Percentiles rank a stretch among this genome's conserved stretches.
These are phyloP conservation scores for Lasiodiplodia sp. DNA, from an alignment of 2,329 filamentous ascomycete species.

Conservation along the genomic window DNA sequence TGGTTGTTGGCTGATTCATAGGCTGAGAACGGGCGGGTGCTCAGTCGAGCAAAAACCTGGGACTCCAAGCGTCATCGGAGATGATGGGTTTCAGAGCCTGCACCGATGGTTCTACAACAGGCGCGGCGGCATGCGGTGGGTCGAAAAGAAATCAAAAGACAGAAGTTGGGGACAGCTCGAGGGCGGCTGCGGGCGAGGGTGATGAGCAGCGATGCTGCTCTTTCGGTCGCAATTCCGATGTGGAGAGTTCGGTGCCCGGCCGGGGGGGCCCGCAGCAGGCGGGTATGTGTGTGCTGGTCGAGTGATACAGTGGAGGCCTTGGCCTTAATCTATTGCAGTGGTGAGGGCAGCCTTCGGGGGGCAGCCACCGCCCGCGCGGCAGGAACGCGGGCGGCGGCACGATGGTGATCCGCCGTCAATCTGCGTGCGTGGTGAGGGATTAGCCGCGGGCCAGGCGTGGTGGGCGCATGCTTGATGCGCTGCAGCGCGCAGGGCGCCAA, in stretches of 20 bases:
- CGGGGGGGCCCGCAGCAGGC: not conserved
- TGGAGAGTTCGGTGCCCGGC: not conserved
- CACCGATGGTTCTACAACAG: slow-evolving; percentile 26
- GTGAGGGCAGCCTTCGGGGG: slow-evolving; percentile 32
- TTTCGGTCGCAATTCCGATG: not conserved
- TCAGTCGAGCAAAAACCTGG: slow-evolving; percentile 15
- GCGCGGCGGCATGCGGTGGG: slow-evolving; percentile 25
- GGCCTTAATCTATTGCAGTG: slow-evolving; percentile 36
- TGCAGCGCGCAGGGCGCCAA: slow-evolving; percentile 11
- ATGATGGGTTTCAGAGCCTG: slow-evolving; percentile 28
- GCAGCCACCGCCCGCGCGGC: slow-evolving; percentile 29
- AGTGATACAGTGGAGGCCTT: slow-evolving; percentile 37
- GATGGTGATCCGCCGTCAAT: slow-evolving; percentile 15
- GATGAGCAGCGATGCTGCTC: slow-evolving; percentile 4
- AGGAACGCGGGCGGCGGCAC: slow-evolving; percentile 12
- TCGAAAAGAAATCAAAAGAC: slow-evolving; percentile 12
- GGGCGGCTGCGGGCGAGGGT: not conserved
- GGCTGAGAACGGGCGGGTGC: not conserved
- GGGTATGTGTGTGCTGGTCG: slow-evolving; percentile 30
- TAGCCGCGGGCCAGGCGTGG: slow-evolving; percentile 18
- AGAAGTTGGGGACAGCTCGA: not conserved
- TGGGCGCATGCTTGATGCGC: not conserved
- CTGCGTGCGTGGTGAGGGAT: slow-evolving; percentile 1
- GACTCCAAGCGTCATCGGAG: slow-evolving; percentile 24
- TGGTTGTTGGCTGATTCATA: not conserved